These are phyloP conservation scores for Fraxinus xanthoxyloides DNA, from an alignment of 305 asterid species.

Conservation along the genomic window DNA sequence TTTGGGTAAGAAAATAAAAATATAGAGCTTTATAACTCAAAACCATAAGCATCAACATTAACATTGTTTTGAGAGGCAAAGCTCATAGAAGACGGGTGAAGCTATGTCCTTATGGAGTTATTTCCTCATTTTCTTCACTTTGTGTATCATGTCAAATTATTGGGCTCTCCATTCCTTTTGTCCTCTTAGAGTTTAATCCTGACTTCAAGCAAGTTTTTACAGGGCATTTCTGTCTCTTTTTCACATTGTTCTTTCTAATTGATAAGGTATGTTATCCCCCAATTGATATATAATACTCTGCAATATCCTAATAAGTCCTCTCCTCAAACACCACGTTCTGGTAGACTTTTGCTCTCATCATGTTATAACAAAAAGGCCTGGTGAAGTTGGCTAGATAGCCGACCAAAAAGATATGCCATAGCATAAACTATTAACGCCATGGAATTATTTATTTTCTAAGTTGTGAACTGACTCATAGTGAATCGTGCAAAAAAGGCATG, in stretches of 20 bases:
- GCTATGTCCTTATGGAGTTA: neutral
- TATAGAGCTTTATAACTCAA: neutral
- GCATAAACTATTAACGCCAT: neutral
- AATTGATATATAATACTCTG: neutral
- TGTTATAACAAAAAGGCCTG: neutral
- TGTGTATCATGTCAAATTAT: neutral
- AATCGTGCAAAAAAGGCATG: neutral
- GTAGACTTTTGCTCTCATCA: neutral
- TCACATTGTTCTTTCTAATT: neutral
- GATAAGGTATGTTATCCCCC: neutral
- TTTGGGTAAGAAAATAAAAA: neutral
- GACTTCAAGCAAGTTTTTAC: neutral
- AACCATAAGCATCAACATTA: neutral
- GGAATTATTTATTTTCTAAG: neutral
- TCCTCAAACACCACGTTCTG: neutral
- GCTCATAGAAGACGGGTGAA: neutral
- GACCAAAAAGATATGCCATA: neutral
- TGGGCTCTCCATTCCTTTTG: neutral
- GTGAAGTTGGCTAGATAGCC: neutral
- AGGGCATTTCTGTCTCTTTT: neutral
- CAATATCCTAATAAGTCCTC: neutral
- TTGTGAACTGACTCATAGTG: neutral
- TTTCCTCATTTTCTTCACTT: neutral
- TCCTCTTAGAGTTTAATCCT: neutral
- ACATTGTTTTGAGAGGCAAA: neutral